Conservation (phyloP, 2,329 filamentous ascomycete genomes). For the Microdochium nivale region DNA sequence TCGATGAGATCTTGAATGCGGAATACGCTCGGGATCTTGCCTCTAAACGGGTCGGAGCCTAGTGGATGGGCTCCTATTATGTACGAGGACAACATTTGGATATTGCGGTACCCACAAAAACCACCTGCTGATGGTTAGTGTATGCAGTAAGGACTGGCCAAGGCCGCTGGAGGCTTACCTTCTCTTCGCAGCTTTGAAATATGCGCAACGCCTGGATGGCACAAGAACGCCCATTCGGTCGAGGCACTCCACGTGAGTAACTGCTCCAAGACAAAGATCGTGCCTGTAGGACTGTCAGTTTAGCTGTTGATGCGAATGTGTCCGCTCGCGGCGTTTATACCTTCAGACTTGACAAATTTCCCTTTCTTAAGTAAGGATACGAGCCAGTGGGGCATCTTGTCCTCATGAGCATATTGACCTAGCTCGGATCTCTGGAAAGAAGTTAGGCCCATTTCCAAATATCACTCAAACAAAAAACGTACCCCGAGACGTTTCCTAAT, state of each 20-base stretch:
- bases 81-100: conserved; percentile 83
- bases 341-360: conserved; percentile 41
- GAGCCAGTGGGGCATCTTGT: conserved; percentile 65
- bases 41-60: conserved; percentile 52
- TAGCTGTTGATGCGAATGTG: conserved; percentile 14
- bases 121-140: conserved; percentile 43
- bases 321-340: background rate
- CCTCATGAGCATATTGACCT: conserved; percentile 64
- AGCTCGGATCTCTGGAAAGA: conserved; percentile 47
- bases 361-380: conserved; percentile 51
- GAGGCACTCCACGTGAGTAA: conserved; percentile 55
- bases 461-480: background rate
- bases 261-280: conserved; percentile 54
- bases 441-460: conserved; percentile 4
- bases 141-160: background rate
- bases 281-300: conserved; percentile 37
- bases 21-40: conserved; percentile 65
- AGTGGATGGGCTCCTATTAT: conserved; percentile 50
- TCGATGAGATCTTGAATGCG: conserved; percentile 83
- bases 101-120: conserved; percentile 93
- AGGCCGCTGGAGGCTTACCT: conserved; percentile 28
- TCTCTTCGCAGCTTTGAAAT: conserved; percentile 75
- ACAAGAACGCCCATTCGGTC: conserved; percentile 69
- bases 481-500: conserved; percentile 9
- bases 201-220: conserved; percentile 66